Base-by-base conservation (phyloP, 495 filamentous ascomycete genomes). In the Glarea lozoyensis region DNA sequence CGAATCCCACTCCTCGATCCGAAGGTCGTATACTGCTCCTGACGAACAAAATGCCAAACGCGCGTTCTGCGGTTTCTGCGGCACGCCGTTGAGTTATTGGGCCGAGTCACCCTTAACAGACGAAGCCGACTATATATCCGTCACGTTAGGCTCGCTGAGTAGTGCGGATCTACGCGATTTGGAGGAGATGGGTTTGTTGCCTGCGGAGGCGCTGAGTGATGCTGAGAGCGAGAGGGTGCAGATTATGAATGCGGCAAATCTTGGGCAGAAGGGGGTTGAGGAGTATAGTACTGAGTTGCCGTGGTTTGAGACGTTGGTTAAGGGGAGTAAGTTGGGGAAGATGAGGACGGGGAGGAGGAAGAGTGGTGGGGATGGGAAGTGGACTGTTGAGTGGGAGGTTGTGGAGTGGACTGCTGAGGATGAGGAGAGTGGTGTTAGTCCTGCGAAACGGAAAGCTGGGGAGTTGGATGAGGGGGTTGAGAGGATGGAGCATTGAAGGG, bases 11-110 rank as follows among this genome's bases (percentile, higher is more conserved):
- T 45, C 60, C 16, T 72, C 65, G 36, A 94, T 95, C 60, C 81
- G 78, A 25, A 75, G 83, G 16, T 70, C 68, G 21, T 92, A 86
- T 63, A 76, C 75, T 2, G 73, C 81, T 4, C 69, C 63, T 21
- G 57, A 72, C 57, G 73, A 77, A 12, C 69, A 70, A 13, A 61
- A 73, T 48, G 61, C 75, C 0, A 75, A 78, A 57, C 81, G 85
- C 35, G 76, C 84, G 40, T 95, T 95, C 62, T 95, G 88, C 60
- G 88, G 88, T 0, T 89, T 84, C 64, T 94, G 88, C 57, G 88
- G 88, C 15, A 90, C 86, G 1, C 80, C 79, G 4, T 65, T 95
- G 31, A 79, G 76, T 0, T 82, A 79, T 48, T 94, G 88, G 88
- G 78, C 76, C 38, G 87, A 93, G 55, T 54, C 73, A 10, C 81